These are phyloP conservation scores for Endothia cerciana DNA, from an alignment of 2,329 filamentous ascomycete genomes.

Conservation along the genomic window DNA sequence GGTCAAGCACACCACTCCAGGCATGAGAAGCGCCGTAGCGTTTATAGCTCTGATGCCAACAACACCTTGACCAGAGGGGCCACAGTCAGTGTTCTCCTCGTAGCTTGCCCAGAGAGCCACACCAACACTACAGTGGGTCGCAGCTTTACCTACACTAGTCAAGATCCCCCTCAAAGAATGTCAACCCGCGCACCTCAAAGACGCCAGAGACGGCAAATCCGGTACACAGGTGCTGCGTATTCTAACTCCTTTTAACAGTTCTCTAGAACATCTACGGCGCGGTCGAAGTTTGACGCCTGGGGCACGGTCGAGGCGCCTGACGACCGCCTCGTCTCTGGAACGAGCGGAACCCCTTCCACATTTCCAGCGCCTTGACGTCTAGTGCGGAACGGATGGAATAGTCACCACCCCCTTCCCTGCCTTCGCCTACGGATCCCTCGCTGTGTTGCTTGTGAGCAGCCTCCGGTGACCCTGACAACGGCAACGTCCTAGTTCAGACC, in stretches of 20 bases:
- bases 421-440: background rate
- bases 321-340: background rate
- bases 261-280: background rate
- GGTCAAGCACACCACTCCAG: background rate
- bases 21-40: too few relatives aligned
- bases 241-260: too few relatives aligned
- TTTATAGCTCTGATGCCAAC: background rate
- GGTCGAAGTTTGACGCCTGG: background rate
- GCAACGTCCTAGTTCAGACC: background rate
- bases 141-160: background rate
- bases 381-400: background rate
- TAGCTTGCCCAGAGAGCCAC: background rate
- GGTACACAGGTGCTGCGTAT: background rate
- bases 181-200: background rate
- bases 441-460: background rate
- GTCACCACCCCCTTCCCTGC: background rate
- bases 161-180: constrained; percentile 1
- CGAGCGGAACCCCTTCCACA: background rate
- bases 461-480: background rate
- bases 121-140: background rate
- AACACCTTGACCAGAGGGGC: background rate
- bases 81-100: background rate
- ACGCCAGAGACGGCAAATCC: background rate
- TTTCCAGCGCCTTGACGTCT: background rate
- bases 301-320: background rate